Evolutionary conservation across 2,329 filamentous ascomycete species (phyloP), one percentile per base, ranked within the genome.

Genomic region (Fonsecaea nubica): DNA sequence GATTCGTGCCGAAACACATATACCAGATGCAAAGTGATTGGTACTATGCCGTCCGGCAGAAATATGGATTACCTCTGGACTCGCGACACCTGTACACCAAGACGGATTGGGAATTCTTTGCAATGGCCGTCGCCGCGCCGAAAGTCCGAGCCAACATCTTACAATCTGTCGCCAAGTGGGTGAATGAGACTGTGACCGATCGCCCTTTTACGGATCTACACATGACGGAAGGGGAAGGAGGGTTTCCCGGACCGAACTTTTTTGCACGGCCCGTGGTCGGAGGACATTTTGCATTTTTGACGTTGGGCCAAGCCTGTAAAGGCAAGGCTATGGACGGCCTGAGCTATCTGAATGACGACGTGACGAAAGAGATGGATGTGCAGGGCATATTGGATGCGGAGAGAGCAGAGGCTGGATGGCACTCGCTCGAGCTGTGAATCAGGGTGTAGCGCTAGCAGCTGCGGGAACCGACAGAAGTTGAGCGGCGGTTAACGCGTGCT

Each of bases 31-130:
- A 96, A 76, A 93, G 90, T 55, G 83, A 89, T 65, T 96, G 91
- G 91, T 96, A 96, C 80, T 83, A 86, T 69, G 84, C 86, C 13
- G 91, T 94, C 9, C 86, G 92, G 71, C 92, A 96, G 76, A 88
- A 86, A 73, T 96, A 94, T 77, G 92, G 92, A 0, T 80, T 96
- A 3, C 92, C 92, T 0, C 85, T 96, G 7, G 92, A 96, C 78
- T 90, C 86, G 71, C 87, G 92, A 52, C 92, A 95, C 77, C 78
- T 94, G 2, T 95, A 95, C 77, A 90, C 92, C 38, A 96, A 96
- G 80, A 92, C 90, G 35, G 92, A 96, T 79, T 96, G 92, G 92
- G 90, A 95, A 73, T 93, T 96, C 76, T 93, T 95, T 77, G 91
- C 92, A 0, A 92, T 92, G 55, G 91, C 92, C 1, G 90, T 96